Evolutionary conservation across 2,329 filamentous ascomycete species (phyloP).

Genomic region (Neofusicoccum sp.): DNA sequence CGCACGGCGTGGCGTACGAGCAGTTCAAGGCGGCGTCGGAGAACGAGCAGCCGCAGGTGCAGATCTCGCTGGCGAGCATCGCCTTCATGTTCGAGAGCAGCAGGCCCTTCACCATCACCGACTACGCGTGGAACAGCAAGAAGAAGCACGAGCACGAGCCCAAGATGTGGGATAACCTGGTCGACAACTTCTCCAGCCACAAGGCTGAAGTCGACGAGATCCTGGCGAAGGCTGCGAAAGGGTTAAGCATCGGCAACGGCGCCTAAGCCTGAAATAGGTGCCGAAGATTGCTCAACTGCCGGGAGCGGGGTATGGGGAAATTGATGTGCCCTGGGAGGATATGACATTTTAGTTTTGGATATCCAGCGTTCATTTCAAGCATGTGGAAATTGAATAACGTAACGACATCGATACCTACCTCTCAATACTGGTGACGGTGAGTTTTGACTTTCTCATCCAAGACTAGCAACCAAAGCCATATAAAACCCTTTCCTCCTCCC

Average conservation of each 20-base stretch:
- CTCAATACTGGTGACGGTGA: neutral
- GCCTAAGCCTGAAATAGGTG: neutral
- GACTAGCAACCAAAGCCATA: neutral
- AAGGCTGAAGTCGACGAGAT: slow-evolving; percentile 49
- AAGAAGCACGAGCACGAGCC: slow-evolving; percentile 49
- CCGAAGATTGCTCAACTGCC: no score
- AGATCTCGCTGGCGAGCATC: slow-evolving; percentile 53
- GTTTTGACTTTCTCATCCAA: neutral
- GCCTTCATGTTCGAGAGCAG: slow-evolving; percentile 64
- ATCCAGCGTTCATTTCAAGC: neutral
- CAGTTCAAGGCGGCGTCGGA: slow-evolving; percentile 55
- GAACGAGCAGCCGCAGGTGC: slow-evolving; percentile 42
- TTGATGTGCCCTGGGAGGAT: no score
- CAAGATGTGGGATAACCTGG: slow-evolving; percentile 53
- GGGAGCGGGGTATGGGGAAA: no score
- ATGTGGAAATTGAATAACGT: no score
- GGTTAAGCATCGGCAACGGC: slow-evolving; percentile 19
- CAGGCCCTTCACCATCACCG: slow-evolving; percentile 35
- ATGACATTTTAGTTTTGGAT: neutral
- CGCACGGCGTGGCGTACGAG: slow-evolving; percentile 60
- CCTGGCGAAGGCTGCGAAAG: slow-evolving; percentile 35
- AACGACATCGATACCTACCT: no score
- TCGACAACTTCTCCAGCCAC: slow-evolving; percentile 53
- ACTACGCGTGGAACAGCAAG: slow-evolving; percentile 36
- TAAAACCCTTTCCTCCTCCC: slow-evolving; percentile 33